These are phyloP conservation scores for Bigelowiella natans DNA, from an alignment of 78 protist genomes.

Conservation along the genomic window DNA sequence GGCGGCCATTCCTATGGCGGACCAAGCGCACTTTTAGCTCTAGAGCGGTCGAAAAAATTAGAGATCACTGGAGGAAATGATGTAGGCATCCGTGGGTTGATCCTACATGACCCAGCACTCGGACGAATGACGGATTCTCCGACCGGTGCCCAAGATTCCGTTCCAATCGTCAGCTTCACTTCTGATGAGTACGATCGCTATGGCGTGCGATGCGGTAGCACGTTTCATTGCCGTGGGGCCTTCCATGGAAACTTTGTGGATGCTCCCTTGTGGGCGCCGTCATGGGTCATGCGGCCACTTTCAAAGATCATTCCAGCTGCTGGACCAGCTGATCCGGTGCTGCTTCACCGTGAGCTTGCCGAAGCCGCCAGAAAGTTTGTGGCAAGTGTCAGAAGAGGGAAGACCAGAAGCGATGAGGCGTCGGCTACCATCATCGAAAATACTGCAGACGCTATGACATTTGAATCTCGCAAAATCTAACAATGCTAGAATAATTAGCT, in stretches of 20 bases:
- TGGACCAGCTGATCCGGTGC: neutral
- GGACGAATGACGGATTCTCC: neutral
- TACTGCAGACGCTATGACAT: no score
- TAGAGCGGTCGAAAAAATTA: neutral
- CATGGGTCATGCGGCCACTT: neutral
- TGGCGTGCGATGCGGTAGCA: neutral
- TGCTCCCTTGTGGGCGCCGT: neutral
- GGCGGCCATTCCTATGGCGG: slow-evolving; percentile 7
- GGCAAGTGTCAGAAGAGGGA: no score
- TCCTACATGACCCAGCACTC: neutral
- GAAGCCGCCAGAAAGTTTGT: no score
- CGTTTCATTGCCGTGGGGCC: neutral
- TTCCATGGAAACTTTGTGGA: neutral
- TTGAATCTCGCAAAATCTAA: no score
- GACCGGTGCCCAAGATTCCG: no score
- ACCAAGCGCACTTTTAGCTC: neutral
- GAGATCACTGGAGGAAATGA: neutral
- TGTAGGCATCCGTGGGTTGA: neutral
- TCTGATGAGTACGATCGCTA: no score
- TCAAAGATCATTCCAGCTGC: neutral
- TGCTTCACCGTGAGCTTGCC: no score
- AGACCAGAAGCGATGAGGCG: no score
- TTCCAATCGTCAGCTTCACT: no score
- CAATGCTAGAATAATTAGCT: no score
- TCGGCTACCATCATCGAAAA: no score